Percentiles rank a stretch among this genome's conserved stretches.
Conservation (phyloP, 805 yeast genomes). For the Candida broadrunensis region DNA sequence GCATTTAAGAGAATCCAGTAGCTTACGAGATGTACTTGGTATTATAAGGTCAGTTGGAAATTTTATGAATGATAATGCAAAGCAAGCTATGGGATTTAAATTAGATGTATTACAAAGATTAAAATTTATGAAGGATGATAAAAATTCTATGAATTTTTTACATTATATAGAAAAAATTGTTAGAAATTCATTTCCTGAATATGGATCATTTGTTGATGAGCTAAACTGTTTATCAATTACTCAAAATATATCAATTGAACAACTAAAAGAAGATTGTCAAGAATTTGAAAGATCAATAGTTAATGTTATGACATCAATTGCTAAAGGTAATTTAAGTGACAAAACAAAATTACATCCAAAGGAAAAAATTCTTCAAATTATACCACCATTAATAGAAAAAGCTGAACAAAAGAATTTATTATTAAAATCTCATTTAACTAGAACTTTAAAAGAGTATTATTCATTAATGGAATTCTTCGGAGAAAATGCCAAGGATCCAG, state of each 20-base stretch:
- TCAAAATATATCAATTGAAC: slow-evolving; percentile 78
- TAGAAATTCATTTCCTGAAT: slow-evolving; percentile 80
- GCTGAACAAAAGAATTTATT: slow-evolving; percentile 71
- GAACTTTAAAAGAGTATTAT: slow-evolving; percentile 64
- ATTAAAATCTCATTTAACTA: slow-evolving; percentile 59
- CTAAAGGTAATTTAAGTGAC: slow-evolving; percentile 83
- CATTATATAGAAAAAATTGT: slow-evolving; percentile 90
- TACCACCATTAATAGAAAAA: slow-evolving; percentile 65
- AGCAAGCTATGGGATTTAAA: slow-evolving; percentile 91
- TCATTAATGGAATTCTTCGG: slow-evolving; percentile 81
- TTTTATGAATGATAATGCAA: slow-evolving; percentile 90
- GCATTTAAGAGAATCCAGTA: slow-evolving; percentile 61
- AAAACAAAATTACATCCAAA: slow-evolving; percentile 76
- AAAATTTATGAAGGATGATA: slow-evolving; percentile 85
- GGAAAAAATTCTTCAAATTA: slow-evolving; percentile 64
- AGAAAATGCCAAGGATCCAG: slow-evolving; percentile 75
- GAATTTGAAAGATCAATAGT: slow-evolving; percentile 58
- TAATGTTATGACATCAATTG: slow-evolving; percentile 71
- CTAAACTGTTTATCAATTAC: slow-evolving; percentile 55
- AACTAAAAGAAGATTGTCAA: slow-evolving; percentile 67
- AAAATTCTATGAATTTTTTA: slow-evolving; percentile 81
- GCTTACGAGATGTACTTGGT: slow-evolving; percentile 70
- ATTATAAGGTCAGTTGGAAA: slow-evolving; percentile 91
- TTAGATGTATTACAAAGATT: slow-evolving; percentile 85
- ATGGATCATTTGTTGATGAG: slow-evolving; percentile 73